Evolutionary conservation across 192 early-diverging fungal genomes (phyloP).

Genomic region (Phycomyces blakesleeanus): DNA sequence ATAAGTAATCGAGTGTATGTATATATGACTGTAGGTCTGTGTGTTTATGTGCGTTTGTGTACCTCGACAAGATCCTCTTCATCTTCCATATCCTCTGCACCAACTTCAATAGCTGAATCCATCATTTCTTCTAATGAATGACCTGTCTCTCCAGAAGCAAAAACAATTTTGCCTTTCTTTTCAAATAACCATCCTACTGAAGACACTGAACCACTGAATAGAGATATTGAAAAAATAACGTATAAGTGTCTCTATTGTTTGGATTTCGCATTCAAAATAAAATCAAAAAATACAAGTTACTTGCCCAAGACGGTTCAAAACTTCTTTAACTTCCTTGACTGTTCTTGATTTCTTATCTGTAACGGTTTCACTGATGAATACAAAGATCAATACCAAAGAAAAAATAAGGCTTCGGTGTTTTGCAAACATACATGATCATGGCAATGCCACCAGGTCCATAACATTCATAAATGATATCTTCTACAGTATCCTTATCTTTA

Average conservation of each 20-base stretch:
- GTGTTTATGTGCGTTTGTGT: background rate
- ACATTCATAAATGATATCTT: slow-evolving; percentile 61
- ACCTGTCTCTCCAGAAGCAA: slow-evolving; percentile 36
- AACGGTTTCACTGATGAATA: slow-evolving; percentile 30
- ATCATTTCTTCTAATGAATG: slow-evolving; percentile 54
- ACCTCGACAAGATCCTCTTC: slow-evolving; percentile 49
- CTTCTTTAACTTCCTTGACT: slow-evolving; percentile 56
- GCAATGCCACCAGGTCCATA: slow-evolving; percentile 58
- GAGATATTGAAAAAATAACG: background rate
- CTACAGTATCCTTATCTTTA: slow-evolving; percentile 45
- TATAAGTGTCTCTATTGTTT: too few species aligned
- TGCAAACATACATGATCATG: slow-evolving; percentile 51
- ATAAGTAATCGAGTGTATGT: background rate
- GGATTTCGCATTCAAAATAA: background rate
- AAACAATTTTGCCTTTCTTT: slow-evolving; percentile 57
- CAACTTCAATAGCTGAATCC: slow-evolving; percentile 57
- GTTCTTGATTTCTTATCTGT: slow-evolving; percentile 64
- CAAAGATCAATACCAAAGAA: background rate
- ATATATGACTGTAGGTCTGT: too few species aligned
- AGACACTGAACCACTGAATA: slow-evolving; percentile 53
- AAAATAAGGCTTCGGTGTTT: background rate
- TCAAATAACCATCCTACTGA: slow-evolving; percentile 68
- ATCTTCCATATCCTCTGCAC: slow-evolving; percentile 57
- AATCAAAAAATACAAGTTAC: background rate
- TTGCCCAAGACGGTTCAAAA: slow-evolving; percentile 50